phyloP scores from a whole-genome alignment of 805 yeast genomes.

The Teunomyces stri region DNA sequence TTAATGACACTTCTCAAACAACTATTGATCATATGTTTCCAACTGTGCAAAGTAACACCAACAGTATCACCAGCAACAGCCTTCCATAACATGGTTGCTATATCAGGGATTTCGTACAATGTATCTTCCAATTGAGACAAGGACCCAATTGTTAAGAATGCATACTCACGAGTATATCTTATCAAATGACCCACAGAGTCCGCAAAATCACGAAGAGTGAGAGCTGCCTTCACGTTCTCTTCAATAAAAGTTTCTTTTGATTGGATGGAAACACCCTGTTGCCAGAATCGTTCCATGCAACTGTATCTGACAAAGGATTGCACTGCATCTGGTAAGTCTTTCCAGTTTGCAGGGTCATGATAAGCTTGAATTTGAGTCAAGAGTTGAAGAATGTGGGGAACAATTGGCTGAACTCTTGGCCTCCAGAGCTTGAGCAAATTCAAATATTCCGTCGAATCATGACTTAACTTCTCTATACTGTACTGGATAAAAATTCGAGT shows the following conservation, averaged over 20 bases:
- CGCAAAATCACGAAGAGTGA: conserved; percentile 92
- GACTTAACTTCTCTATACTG: conserved; percentile 86
- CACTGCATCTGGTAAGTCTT: conserved; percentile 79
- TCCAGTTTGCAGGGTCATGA: conserved; percentile 92
- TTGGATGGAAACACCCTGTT: conserved; percentile 93
- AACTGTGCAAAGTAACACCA: conserved; percentile 90
- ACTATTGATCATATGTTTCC: conserved; percentile 94
- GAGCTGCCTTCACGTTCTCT: conserved; percentile 91
- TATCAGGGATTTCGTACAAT: conserved; percentile 78
- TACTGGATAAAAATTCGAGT: conserved; percentile 94
- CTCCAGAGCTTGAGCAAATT: conserved; percentile 78
- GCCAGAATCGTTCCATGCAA: conserved; percentile 96
- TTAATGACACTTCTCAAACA: conserved; percentile 83
- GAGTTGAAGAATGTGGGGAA: conserved; percentile 86
- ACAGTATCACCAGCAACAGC: conserved; percentile 82
- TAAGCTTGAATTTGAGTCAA: conserved; percentile 90
- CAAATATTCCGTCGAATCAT: conserved; percentile 70
- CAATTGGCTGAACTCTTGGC: conserved; percentile 86
- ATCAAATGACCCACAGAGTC: conserved; percentile 96
- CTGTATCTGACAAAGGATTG: conserved; percentile 89
- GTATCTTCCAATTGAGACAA: conserved; percentile 88
- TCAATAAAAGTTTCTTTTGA: conserved; percentile 91
- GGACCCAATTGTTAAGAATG: conserved; percentile 84
- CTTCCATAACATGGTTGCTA: conserved; percentile 73
- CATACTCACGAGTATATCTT: conserved; percentile 93